Percentiles rank a stretch among this genome's conserved stretches.
Conservation (phyloP, 768 basidiomycete genomes). For the Mrakia blollopis region DNA sequence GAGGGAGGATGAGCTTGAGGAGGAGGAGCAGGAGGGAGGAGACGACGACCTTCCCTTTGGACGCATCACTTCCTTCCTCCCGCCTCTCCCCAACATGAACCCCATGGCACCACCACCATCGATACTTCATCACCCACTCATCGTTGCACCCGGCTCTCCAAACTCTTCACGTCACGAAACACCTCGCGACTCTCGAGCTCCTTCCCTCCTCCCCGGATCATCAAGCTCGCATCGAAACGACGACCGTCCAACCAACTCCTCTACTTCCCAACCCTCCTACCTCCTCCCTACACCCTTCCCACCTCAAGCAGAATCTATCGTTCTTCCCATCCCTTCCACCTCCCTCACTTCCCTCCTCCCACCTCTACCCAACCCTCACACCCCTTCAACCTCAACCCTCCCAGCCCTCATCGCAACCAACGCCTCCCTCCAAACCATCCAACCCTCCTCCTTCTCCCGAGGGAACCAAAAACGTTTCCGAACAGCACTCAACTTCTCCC, state of each 20-base stretch:
- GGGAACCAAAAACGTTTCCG: background rate
- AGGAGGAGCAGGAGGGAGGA: background rate
- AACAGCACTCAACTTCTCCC: background rate
- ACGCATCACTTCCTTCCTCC: conserved; percentile 7
- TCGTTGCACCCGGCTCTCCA: background rate
- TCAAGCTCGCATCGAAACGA: background rate
- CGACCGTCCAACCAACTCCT: background rate
- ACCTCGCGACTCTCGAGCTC: background rate
- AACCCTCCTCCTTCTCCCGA: background rate
- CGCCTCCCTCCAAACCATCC: background rate
- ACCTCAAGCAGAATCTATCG: background rate
- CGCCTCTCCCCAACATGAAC: conserved; percentile 8
- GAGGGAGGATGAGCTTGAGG: background rate
- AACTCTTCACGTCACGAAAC: background rate
- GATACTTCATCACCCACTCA: background rate
- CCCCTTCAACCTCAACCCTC: conserved; percentile 4
- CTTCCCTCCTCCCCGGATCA: conserved; percentile 1
- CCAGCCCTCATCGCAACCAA: conserved; percentile 1
- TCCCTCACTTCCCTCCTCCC: background rate
- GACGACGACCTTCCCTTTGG: conserved; percentile 14
- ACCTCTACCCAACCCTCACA: background rate
- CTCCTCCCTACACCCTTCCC: background rate
- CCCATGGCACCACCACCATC: background rate
- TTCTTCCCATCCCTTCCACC: background rate
- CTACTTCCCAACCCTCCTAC: background rate